These are phyloP conservation scores for Lotus japonicus DNA, from an alignment of 306 rosid genomes.

Conservation along the genomic window DNA sequence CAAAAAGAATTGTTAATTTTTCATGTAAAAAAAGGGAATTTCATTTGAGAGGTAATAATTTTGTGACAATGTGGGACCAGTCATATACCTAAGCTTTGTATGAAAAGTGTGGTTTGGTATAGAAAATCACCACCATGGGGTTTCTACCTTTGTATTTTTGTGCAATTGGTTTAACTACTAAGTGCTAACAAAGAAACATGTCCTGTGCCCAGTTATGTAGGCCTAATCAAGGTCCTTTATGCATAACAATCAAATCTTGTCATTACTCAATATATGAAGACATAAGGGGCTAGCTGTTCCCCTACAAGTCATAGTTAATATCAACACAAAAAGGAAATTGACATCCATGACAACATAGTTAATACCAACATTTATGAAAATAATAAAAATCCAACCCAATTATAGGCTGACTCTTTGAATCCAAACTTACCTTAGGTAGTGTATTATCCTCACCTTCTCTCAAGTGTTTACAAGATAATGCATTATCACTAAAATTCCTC, in stretches of 20 bases:
- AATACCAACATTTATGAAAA: no score
- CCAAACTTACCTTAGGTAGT: no score
- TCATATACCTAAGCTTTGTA: slow-evolving; percentile 21
- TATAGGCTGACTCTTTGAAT: no score
- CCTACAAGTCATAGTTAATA: not conserved
- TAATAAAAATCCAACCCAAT: no score
- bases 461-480: no score
- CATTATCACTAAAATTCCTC: no score
- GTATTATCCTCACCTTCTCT: no score
- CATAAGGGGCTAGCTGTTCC: slow-evolving; percentile 18
- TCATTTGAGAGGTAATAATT: slow-evolving; percentile 8
- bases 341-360: no score
- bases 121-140: slow-evolving; percentile 17
- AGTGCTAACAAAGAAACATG: slow-evolving; percentile 21
- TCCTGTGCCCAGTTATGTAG: slow-evolving; percentile 5
- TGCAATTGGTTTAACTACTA: slow-evolving; percentile 25
- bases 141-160: slow-evolving; percentile 14
- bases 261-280: not conserved
- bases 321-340: not conserved
- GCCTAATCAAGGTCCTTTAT: slow-evolving; percentile 31
- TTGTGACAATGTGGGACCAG: slow-evolving; percentile 34
- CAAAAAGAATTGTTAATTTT: slow-evolving; percentile 46
- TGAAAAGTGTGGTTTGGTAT: slow-evolving; percentile 31
- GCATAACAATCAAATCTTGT: slow-evolving; percentile 22
- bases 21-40: slow-evolving; percentile 19